These are phyloP conservation scores for Hyaloscypha hepaticicola DNA, from an alignment of 495 filamentous ascomycete species.

Conservation along the genomic window DNA sequence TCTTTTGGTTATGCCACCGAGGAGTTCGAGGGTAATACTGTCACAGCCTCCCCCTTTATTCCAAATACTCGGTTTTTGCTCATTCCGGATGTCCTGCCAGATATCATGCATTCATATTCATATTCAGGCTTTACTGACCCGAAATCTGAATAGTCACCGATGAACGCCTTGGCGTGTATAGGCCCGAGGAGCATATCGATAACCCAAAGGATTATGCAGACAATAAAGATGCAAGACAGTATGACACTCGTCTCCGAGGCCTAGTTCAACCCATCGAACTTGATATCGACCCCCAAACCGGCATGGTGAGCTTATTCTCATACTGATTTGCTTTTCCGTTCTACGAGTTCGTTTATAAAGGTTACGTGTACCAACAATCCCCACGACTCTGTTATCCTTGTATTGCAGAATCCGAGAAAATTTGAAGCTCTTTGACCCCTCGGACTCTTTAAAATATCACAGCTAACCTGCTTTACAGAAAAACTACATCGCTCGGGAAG, in stretches of 20 bases:
- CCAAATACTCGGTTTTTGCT: too few species aligned
- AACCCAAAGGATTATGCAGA: conserved; percentile 68
- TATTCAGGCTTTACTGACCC: not conserved
- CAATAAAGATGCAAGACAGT: conserved; percentile 78
- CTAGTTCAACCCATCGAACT: conserved; percentile 75
- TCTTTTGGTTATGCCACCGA: conserved; percentile 79
- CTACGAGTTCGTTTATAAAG: too few species aligned
- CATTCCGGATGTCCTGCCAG: too few species aligned
- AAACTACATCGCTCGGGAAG: conserved; percentile 97
- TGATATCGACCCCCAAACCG: conserved; percentile 77
- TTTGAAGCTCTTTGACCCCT: not conserved
- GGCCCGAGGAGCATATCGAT: conserved; percentile 87
- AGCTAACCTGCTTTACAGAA: conserved; percentile 43
- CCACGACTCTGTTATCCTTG: too few species aligned
- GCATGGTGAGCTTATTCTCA: conserved; percentile 53
- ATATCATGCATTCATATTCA: too few species aligned
- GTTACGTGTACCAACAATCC: too few species aligned
- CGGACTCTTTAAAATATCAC: not conserved
- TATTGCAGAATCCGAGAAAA: not conserved
- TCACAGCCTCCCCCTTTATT: not conserved
- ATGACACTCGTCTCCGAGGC: conserved; percentile 76
- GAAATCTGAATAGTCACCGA: conserved; percentile 57
- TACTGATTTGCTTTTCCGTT: not conserved
- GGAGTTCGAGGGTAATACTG: conserved; percentile 64
- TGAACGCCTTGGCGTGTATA: conserved; percentile 83